phyloP scores from a whole-genome alignment of 1,284 basidiomycete genomes.

The Cryptococcus sp. region DNA sequence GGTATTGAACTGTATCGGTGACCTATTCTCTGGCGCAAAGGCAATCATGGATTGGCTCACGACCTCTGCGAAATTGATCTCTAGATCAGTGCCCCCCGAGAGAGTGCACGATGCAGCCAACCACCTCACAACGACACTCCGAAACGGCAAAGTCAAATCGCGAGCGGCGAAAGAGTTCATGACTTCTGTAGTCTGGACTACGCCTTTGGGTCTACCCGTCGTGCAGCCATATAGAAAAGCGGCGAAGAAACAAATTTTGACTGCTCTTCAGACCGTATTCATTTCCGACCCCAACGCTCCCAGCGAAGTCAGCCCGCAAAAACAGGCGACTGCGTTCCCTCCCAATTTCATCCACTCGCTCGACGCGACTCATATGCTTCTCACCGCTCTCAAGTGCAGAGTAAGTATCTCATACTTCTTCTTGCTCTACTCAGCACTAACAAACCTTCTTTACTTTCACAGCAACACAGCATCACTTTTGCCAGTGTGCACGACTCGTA shows the following conservation, averaged over 20 bases:
- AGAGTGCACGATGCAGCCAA: constrained; percentile 62
- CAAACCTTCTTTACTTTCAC: background rate
- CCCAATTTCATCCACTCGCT: constrained; percentile 98
- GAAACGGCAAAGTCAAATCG: constrained; percentile 14
- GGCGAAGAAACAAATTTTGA: constrained; percentile 76
- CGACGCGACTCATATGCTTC: constrained; percentile 98
- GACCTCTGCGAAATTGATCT: constrained; percentile 76
- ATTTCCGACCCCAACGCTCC: constrained; percentile 84
- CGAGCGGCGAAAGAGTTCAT: constrained; percentile 76
- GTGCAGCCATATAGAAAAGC: constrained; percentile 93
- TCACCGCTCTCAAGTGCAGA: constrained; percentile 89
- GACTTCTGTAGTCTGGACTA: constrained; percentile 96
- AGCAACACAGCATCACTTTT: constrained; percentile 75
- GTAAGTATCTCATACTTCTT: constrained; percentile 55
- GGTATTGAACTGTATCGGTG: constrained; percentile 81
- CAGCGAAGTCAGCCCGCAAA: constrained; percentile 76
- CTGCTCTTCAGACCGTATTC: constrained; percentile 85
- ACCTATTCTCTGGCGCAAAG: constrained; percentile 89
- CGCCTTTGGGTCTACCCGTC: constrained; percentile 88
- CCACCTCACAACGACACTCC: constrained; percentile 11
- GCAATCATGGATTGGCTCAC: constrained; percentile 92
- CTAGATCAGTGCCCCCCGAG: constrained; percentile 80
- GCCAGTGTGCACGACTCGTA: constrained; percentile 98
- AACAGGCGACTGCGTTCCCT: constrained; percentile 96
- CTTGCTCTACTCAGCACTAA: background rate